A percentile compares a stretch with the other conserved stretches of the same genome.
These are phyloP conservation scores for Zygoascus hellenicus DNA, from an alignment of 1,139 yeast species.

Conservation along the genomic window DNA sequence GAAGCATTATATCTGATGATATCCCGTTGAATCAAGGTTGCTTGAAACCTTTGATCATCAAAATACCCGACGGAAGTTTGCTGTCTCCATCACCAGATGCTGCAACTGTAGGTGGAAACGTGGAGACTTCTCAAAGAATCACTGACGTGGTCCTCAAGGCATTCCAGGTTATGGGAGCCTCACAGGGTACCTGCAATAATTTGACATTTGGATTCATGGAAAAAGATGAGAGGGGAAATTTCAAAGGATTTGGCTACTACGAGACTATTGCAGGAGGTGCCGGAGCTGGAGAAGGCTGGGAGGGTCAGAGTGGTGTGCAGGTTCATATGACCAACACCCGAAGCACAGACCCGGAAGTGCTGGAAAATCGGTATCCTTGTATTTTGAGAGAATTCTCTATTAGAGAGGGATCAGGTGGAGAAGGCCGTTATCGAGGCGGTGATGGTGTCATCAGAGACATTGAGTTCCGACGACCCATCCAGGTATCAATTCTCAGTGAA, in stretches of 20 bases:
- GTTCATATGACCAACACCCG: conserved; percentile 69
- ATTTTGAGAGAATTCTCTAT: conserved; percentile 51
- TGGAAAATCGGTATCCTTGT: conserved; percentile 63
- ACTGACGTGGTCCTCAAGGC: conserved; percentile 75
- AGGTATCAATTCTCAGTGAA: conserved; percentile 56
- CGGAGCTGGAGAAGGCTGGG: conserved; percentile 63
- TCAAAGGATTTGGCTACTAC: conserved; percentile 59
- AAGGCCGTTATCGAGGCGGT: conserved; percentile 52
- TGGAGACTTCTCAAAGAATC: conserved; percentile 79
- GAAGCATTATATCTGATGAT: conserved; percentile 69
- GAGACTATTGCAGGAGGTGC: conserved; percentile 71
- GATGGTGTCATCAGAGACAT: conserved; percentile 58
- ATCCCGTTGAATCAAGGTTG: conserved; percentile 87
- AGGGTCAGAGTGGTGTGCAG: conserved; percentile 60
- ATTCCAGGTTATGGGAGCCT: conserved; percentile 69
- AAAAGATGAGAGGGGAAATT: conserved; percentile 29
- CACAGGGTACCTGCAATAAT: conserved; percentile 73
- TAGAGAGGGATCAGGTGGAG: conserved; percentile 53
- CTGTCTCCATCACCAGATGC: conserved; percentile 69
- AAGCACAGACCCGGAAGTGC: conserved; percentile 63
- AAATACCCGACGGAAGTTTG: conserved; percentile 63
- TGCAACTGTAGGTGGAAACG: conserved; percentile 87
- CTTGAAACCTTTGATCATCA: conserved; percentile 59
- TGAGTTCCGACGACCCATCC: conserved; percentile 51
- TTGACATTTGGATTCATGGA: conserved; percentile 57